Evolutionary conservation across 257 asterid species (phyloP).

Genomic region (Misopates orontium): DNA sequence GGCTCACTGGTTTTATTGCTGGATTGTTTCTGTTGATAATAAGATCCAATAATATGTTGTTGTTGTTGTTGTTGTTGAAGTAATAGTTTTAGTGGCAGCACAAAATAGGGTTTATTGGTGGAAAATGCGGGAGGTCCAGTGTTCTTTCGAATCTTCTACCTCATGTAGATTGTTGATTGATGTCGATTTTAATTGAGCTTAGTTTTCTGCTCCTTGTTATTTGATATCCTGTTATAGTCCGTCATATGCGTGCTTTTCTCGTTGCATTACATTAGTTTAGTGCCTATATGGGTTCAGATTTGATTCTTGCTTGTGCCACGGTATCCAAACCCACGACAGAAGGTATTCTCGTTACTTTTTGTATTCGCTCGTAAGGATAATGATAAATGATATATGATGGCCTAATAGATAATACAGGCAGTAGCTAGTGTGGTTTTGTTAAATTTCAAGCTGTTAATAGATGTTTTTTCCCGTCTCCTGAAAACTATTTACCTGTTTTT

Average conservation of each 20-base stretch:
- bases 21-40: background rate
- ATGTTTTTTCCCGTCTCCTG: background rate
- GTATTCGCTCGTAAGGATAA: background rate
- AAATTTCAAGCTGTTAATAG: background rate
- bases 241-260: background rate
- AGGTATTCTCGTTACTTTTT: background rate
- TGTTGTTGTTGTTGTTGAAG: background rate
- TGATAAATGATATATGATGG: background rate
- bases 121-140: background rate
- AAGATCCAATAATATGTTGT: too few relatives aligned
- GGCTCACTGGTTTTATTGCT: background rate
- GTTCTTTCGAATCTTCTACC: conserved; percentile 1
- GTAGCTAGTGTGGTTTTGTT: too few relatives aligned
- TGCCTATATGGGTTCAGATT: too few relatives aligned
- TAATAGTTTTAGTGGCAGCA: background rate
- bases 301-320: background rate
- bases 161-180: background rate
- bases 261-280: background rate
- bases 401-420: background rate
- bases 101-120: background rate
- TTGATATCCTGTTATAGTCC: background rate
- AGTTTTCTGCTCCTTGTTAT: background rate
- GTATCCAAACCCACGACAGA: background rate
- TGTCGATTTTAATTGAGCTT: conserved; percentile 3
- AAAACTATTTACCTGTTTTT: background rate